A percentile compares a stretch with the other conserved stretches of the same genome.
Conservation (phyloP, 805 yeast genomes). For the Zygoascus bituminiphila region DNA sequence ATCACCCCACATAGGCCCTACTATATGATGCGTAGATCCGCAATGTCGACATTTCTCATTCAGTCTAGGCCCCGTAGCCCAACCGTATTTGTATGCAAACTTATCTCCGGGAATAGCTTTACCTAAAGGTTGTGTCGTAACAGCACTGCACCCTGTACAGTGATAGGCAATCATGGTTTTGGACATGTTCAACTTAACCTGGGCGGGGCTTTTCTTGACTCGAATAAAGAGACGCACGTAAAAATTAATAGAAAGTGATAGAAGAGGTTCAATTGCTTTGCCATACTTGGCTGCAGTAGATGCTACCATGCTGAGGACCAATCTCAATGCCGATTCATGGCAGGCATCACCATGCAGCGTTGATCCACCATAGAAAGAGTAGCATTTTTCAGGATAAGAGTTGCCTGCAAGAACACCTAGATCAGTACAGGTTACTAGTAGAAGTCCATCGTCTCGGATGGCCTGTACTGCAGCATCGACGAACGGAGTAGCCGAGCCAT, state of each 20-base stretch:
- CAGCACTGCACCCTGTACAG: constrained; percentile 82
- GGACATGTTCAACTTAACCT: constrained; percentile 71
- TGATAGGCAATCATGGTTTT: constrained; percentile 70
- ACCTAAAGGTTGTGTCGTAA: constrained; percentile 68
- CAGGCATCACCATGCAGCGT: constrained; percentile 79
- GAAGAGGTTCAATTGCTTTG: constrained; percentile 75
- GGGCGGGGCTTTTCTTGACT: constrained; percentile 68
- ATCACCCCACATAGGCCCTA: constrained; percentile 97
- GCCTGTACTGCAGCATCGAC: constrained; percentile 84
- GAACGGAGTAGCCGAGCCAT: constrained; percentile 96
- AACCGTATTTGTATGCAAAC: constrained; percentile 33
- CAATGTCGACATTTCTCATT: constrained; percentile 57
- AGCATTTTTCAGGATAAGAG: constrained; percentile 95
- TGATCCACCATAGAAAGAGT: constrained; percentile 88
- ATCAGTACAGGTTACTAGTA: constrained; percentile 93
- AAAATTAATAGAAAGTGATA: constrained; percentile 83
- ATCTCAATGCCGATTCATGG: constrained; percentile 87
- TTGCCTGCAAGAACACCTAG: constrained; percentile 92
- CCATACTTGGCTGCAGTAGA: constrained; percentile 85
- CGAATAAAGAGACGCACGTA: constrained; percentile 80
- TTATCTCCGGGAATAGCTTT: constrained; percentile 28
- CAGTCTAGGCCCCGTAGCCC: constrained; percentile 55
- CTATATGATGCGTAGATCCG: constrained; percentile 59
- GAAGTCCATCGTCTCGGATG: constrained; percentile 74
- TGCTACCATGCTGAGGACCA: constrained; percentile 69